Conservation (phyloP, 1,284 basidiomycete species). For the Marasmius oreades region DNA sequence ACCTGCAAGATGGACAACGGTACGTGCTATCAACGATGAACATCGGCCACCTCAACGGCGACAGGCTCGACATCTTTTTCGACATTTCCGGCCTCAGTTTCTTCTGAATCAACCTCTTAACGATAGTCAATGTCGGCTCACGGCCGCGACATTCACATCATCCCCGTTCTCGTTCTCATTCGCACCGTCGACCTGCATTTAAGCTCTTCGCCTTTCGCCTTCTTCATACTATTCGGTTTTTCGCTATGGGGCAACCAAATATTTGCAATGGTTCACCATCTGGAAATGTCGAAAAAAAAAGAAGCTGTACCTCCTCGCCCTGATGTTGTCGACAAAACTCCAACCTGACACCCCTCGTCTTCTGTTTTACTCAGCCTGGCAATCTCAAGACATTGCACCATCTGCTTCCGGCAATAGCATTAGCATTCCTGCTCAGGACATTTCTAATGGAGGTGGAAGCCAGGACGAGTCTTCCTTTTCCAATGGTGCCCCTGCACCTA, state of each 20-base stretch:
- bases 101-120: slow-evolving; percentile 11
- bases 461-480: slow-evolving; percentile 37
- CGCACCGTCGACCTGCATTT: slow-evolving; percentile 5
- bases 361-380: slow-evolving; percentile 56
- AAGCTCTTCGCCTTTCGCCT: slow-evolving; percentile 3
- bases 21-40: slow-evolving; percentile 57
- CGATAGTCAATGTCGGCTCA: slow-evolving; percentile 29
- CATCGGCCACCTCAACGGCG: slow-evolving; percentile 38
- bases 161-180: slow-evolving; percentile 9
- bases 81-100: slow-evolving; percentile 16
- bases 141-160: slow-evolving; percentile 24
- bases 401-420: slow-evolving; percentile 49
- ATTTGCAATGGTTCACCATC: neutral
- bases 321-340: neutral
- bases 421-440: slow-evolving; percentile 62
- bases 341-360: slow-evolving; percentile 4
- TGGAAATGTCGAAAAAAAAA: slow-evolving; percentile 3
- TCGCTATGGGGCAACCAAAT: slow-evolving; percentile 3
- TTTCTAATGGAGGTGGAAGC: slow-evolving; percentile 35
- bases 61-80: slow-evolving; percentile 31
- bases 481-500: slow-evolving; percentile 45
- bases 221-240: slow-evolving; percentile 12
- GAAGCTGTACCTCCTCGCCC: neutral
- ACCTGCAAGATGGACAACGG: slow-evolving; percentile 63
- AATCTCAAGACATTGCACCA: slow-evolving; percentile 70